Conservation (phyloP, 2,329 filamentous ascomycete genomes). For the Calonectria naviculata region DNA sequence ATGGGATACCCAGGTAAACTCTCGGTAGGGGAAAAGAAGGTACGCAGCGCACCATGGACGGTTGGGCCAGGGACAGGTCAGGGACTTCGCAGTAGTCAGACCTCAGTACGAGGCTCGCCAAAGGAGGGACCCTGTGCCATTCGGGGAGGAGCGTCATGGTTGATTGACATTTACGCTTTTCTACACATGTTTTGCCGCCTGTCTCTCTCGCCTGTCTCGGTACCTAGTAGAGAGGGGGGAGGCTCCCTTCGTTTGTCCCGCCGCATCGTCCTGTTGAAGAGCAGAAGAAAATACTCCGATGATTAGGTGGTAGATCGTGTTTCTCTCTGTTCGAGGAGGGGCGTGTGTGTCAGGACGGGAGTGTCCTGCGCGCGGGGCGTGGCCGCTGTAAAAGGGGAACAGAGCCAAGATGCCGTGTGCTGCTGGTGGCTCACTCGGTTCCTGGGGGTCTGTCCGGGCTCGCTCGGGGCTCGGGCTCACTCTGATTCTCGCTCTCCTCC, state of each 20-base stretch:
- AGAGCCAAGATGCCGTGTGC: neutral
- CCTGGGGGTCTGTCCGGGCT: neutral
- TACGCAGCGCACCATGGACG: neutral
- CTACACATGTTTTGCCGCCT: neutral
- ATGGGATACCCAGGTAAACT: slow-evolving; percentile 19
- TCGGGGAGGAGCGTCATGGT: neutral
- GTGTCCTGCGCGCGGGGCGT: neutral
- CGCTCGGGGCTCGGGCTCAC: slow-evolving; percentile 1
- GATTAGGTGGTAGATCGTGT: slow-evolving; percentile 35
- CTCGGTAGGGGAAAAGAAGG: slow-evolving; percentile 10
- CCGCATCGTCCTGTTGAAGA: neutral
- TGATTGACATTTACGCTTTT: slow-evolving; percentile 3
- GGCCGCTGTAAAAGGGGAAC: slow-evolving; percentile 5
- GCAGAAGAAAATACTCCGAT: slow-evolving; percentile 31
- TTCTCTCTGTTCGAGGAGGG: slow-evolving; percentile 21
- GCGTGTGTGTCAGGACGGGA: slow-evolving; percentile 5
- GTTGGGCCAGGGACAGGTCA: slow-evolving; percentile 6
- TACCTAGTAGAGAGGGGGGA: neutral
- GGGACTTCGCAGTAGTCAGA: slow-evolving; percentile 3
- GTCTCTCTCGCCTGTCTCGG: slow-evolving; percentile 1
- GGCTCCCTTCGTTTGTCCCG: neutral
- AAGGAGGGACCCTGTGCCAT: slow-evolving; percentile 9
- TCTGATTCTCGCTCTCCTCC: neutral
- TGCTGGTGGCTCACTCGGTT: neutral
- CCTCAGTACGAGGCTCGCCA: slow-evolving; percentile 2